phyloP scores from a whole-genome alignment of 2,329 filamentous ascomycete genomes.

The Colletotrichum sp. region DNA sequence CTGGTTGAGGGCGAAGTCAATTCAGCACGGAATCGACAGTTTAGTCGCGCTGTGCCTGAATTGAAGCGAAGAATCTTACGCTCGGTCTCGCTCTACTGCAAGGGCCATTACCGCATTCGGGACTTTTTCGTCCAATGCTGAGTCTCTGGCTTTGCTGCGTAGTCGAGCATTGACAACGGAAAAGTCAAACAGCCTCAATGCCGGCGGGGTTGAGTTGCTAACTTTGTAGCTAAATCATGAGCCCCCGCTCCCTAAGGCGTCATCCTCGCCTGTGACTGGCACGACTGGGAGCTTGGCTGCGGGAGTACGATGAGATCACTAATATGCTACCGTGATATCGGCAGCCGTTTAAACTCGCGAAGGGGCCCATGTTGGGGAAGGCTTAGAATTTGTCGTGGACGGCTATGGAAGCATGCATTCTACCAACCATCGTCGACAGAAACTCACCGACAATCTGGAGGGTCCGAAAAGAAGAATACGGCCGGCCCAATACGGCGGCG shows the following conservation, averaged over 20 bases:
- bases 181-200: background rate
- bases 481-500: background rate
- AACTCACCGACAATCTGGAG: background rate
- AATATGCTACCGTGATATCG: background rate
- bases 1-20: background rate
- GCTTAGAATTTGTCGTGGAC: background rate
- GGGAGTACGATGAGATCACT: background rate
- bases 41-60: background rate
- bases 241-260: background rate
- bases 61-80: background rate
- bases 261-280: background rate
- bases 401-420: background rate
- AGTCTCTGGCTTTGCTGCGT: background rate
- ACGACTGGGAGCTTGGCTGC: background rate
- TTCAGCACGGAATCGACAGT: background rate
- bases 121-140: background rate
- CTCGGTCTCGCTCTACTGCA: background rate
- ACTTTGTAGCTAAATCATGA: background rate
- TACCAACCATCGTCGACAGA: background rate
- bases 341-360: background rate
- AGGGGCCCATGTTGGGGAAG: background rate
- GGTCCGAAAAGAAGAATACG: background rate
- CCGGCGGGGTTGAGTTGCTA: background rate
- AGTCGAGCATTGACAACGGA: background rate
- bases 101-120: background rate